Evolutionary conservation across 306 rosid genomes (phyloP).

Genomic region (Inga laurina): DNA sequence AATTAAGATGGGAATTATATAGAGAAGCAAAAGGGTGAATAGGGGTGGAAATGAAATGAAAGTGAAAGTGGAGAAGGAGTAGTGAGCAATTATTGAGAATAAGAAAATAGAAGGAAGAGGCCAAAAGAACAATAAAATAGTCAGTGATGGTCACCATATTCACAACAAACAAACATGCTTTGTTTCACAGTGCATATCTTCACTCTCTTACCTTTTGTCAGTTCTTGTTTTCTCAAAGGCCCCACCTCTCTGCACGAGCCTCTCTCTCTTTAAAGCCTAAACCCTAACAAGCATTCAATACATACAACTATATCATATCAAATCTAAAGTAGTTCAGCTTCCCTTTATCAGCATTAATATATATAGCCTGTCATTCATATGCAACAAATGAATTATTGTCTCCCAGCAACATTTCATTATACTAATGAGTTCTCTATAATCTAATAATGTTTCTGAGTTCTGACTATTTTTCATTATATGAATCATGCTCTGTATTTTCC

Average conservation of each 20-base stretch:
- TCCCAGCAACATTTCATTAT: not conserved
- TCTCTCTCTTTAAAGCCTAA: conserved; percentile 2
- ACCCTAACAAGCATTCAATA: not conserved
- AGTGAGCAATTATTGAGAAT: not conserved
- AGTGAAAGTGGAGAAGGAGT: not conserved
- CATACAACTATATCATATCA: not conserved
- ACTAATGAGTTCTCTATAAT: not conserved
- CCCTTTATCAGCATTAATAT: not conserved
- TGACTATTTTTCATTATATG: too few relatives aligned
- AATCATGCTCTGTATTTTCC: too few relatives aligned
- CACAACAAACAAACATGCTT: conserved; percentile 31
- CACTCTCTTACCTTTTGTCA: conserved; percentile 21
- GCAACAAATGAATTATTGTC: not conserved
- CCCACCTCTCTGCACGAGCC: conserved; percentile 24
- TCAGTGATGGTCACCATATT: conserved; percentile 29
- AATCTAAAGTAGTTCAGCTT: not conserved
- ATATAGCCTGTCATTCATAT: not conserved
- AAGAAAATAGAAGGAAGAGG: not conserved
- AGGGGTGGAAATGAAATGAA: not conserved
- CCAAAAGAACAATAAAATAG: conserved; percentile 14
- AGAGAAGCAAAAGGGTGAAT: not conserved
- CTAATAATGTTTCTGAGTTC: too few relatives aligned
- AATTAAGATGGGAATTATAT: not conserved
- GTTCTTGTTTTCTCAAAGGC: conserved; percentile 24
- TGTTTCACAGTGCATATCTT: not conserved